Percentiles rank a stretch among this genome's conserved stretches.
phyloP scores from a whole-genome alignment of 2,329 filamentous ascomycete genomes.

The Metarhizium sp. region DNA sequence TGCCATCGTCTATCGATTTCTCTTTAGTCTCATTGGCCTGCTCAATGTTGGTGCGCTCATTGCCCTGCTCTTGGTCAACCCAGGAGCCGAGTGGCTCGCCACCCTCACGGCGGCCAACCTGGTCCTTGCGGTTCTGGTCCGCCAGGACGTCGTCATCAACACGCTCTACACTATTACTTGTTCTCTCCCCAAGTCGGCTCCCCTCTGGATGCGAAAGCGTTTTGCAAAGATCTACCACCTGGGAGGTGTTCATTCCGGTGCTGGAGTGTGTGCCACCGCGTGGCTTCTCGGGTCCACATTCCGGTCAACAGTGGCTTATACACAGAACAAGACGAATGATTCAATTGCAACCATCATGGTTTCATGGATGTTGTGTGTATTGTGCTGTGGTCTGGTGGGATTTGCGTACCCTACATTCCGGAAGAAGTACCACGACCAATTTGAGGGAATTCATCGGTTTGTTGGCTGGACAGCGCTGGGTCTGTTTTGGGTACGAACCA shows the following conservation, averaged over 20 bases:
- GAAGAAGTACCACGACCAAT: conserved; percentile 54
- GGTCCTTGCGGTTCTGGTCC: conserved; percentile 37
- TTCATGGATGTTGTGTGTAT: conserved; percentile 45
- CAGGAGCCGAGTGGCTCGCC: conserved; percentile 27
- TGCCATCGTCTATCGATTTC: conserved; percentile 44
- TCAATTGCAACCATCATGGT: conserved; percentile 37
- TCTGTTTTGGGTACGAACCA: conserved; percentile 55
- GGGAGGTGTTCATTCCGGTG: conserved; percentile 41
- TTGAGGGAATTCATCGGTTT: conserved; percentile 64
- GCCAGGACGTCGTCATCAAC: conserved; percentile 46
- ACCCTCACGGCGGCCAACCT: conserved; percentile 39
- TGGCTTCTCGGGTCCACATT: conserved; percentile 38
- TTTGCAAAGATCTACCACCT: conserved; percentile 43
- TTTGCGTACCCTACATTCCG: conserved; percentile 58
- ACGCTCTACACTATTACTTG: conserved; percentile 35
- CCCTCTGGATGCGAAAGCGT: conserved; percentile 36
- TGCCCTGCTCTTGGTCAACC: conserved; percentile 26
- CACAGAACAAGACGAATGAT: conserved; percentile 17
- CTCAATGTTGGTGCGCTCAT: conserved; percentile 39
- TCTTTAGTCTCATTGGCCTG: conserved; percentile 44
- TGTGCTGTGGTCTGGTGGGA: conserved; percentile 50
- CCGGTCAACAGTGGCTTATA: conserved; percentile 25
- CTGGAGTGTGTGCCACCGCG: conserved; percentile 37
- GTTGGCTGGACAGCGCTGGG: conserved; percentile 59
- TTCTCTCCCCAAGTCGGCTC: conserved; percentile 34